Evolutionary conservation across 768 basidiomycete genomes (phyloP), one percentile per base, ranked within the genome.

Genomic region (Dioszegia crocea): DNA sequence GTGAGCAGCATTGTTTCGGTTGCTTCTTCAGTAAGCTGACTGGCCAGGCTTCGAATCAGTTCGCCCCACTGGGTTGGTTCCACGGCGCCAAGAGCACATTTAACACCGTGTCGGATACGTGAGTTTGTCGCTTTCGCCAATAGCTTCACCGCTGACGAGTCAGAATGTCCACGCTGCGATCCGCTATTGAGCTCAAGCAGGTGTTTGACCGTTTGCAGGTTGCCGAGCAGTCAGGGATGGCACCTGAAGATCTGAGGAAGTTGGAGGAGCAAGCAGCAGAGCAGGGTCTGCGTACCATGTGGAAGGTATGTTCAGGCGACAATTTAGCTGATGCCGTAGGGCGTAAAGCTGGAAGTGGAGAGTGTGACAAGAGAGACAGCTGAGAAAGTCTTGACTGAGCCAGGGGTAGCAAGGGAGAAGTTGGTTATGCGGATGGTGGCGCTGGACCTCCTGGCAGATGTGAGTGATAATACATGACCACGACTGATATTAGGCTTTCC

Each of bases 281-380:
- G 41, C 75, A 77, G 56, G 76, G 77, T 17, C 66, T 78, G 61
- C 59, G 72, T 52, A 77, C 76, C 2, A 61, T 78, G 30, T 78
- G 77, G 77, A 78, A 77, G 68, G 72, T 74, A 33, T 45, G 64
- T 33, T 43, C 26, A 21, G 12, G 17, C 27, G 14, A 26, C 14
- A 39, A n/a, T n/a, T 19, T 51, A 31, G 43, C 44, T 56, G 43
- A 55, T 30, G 17, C 14, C 2, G 31, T 60, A 75, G 71, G 74
- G 74, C 8, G 77, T 76, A 36, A 77, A 77, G 44, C 57, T 78
- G n/a, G 77, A 78, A 59, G 76, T 78, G 19, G 76, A 77, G 52
- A 66, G 65, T 29, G 69, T 78, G 2, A 66, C 77, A 17, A 59
- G 77, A 46, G 73, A 72, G 55, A 71, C 74, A 3, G 74, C 71